A percentile compares a stretch with the other conserved stretches of the same genome.
These are phyloP conservation scores for Cardiospermum halicacabum DNA, from an alignment of 345 rosid genomes.

Conservation along the genomic window DNA sequence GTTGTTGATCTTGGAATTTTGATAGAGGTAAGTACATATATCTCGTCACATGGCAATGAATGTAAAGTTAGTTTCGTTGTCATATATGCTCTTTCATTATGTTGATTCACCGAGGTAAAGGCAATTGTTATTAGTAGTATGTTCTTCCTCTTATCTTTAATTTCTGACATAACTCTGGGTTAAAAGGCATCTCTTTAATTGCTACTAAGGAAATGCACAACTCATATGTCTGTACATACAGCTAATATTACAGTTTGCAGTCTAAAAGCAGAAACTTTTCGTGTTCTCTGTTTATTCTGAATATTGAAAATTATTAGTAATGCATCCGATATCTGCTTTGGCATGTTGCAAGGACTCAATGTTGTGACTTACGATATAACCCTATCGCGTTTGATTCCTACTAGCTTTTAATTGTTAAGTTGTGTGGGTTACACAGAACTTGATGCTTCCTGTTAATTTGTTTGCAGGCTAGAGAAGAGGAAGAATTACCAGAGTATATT, in stretches of 20 bases:
- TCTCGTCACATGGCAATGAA: constrained; percentile 8
- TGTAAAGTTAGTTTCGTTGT: neutral
- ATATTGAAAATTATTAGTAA: neutral
- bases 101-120: neutral
- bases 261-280: neutral
- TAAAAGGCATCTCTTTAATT: no score
- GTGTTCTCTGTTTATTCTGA: neutral
- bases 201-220: neutral
- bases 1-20: constrained; percentile 94
- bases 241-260: neutral
- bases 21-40: constrained; percentile 70
- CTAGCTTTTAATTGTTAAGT: neutral
- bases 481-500: constrained; percentile 85
- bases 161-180: neutral
- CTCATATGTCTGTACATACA: neutral
- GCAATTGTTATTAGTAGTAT: neutral
- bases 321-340: neutral
- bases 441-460: neutral
- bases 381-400: neutral
- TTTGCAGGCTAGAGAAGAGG: constrained; percentile 78
- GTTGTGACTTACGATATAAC: neutral
- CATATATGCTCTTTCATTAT: neutral
- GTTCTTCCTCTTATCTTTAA: neutral
- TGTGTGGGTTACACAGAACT: neutral
- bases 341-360: neutral